A percentile compares a stretch with the other conserved stretches of the same genome.
Conservation (phyloP, 768 basidiomycete genomes). For the Podaxis mareebaensis region DNA sequence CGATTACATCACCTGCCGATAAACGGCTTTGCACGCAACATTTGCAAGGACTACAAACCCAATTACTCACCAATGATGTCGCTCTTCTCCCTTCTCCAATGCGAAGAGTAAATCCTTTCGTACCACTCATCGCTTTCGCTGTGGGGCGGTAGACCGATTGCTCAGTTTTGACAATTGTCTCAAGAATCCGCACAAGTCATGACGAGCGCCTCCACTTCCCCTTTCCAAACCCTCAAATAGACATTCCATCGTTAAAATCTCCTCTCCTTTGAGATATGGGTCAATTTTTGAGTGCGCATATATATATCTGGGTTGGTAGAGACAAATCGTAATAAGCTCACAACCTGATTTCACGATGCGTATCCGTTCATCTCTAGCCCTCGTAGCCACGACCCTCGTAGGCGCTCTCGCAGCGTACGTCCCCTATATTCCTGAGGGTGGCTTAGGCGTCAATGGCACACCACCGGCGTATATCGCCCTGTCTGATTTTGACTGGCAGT, state of each 20-base stretch:
- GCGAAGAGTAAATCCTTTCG: no score
- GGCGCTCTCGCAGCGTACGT: background rate
- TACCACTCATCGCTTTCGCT: no score
- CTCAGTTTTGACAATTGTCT: background rate
- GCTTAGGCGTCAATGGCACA: conserved; percentile 22
- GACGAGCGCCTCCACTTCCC: background rate
- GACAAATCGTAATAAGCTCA: no score
- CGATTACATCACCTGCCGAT: no score
- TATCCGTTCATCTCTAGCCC: background rate
- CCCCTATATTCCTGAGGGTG: conserved; percentile 22
- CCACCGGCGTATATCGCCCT: conserved; percentile 24
- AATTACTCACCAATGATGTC: no score
- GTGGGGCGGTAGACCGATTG: no score
- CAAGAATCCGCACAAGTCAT: background rate
- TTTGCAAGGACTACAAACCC: no score
- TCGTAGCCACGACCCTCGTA: background rate
- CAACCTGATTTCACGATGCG: background rate
- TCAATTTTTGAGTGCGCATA: no score
- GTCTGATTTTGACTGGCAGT: conserved; percentile 29
- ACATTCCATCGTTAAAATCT: background rate
- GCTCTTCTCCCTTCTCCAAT: no score
- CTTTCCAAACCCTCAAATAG: background rate
- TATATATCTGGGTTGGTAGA: no score
- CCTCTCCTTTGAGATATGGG: no score
- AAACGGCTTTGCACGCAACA: no score